A percentile compares a stretch with the other conserved stretches of the same genome.
phyloP scores from a whole-genome alignment of 345 rosid genomes.

The Tarenaya hassleriana region DNA sequence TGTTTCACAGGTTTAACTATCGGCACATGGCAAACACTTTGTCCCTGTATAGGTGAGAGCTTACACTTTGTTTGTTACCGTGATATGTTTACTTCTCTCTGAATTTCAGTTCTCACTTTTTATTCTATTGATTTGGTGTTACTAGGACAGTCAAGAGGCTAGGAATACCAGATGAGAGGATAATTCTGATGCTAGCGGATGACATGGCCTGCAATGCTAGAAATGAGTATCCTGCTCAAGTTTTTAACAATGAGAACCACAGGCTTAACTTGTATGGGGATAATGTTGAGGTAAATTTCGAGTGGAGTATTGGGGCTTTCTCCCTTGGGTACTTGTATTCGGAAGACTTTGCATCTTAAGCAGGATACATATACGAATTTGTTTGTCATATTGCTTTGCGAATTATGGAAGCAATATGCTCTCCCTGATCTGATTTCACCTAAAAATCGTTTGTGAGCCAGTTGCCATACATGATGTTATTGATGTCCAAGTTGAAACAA shows the following conservation, averaged over 20 bases:
- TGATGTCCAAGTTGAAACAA: no score
- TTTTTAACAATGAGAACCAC: slow-evolving; percentile 94
- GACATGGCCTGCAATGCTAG: slow-evolving; percentile 98
- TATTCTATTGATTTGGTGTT: slow-evolving; percentile 21
- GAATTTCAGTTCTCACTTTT: slow-evolving; percentile 2
- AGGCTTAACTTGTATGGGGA: slow-evolving; percentile 94
- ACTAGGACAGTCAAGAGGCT: slow-evolving; percentile 90
- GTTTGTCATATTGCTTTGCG: not conserved
- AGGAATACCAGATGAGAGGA: slow-evolving; percentile 96
- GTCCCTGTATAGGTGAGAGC: slow-evolving; percentile 75
- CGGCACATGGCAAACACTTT: slow-evolving; percentile 96
- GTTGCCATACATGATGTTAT: no score
- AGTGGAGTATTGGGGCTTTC: not conserved
- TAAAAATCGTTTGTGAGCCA: not conserved
- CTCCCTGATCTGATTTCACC: not conserved
- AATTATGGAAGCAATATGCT: not conserved
- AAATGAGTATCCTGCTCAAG: slow-evolving; percentile 94
- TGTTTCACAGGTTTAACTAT: slow-evolving; percentile 83
- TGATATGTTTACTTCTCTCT: not conserved
- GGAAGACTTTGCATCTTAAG: slow-evolving; percentile 1
- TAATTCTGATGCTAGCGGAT: slow-evolving; percentile 94
- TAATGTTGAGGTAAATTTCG: slow-evolving; percentile 75
- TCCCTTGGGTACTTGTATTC: slow-evolving; percentile 2
- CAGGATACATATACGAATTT: not conserved
- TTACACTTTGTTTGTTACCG: not conserved